Evolutionary conservation across 1,284 basidiomycete genomes (phyloP).

Genomic region (Serendipita sp.): DNA sequence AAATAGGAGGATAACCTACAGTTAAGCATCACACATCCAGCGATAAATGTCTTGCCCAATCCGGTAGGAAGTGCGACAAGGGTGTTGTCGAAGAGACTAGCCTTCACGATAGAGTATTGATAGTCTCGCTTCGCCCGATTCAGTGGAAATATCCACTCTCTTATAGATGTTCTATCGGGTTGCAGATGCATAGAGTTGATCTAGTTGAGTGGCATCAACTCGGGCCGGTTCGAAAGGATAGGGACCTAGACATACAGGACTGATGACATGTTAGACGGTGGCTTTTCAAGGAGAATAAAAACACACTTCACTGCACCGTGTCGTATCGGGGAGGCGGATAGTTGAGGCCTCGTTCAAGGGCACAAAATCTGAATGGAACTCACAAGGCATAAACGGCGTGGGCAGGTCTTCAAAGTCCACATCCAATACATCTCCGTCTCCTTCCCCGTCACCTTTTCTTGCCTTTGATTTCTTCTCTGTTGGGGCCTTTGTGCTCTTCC

Average conservation of each 20-base stretch:
- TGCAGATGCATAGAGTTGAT: constrained; percentile 63
- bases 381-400: constrained; percentile 25
- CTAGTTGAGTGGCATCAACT: constrained; percentile 23
- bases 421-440: constrained; percentile 37
- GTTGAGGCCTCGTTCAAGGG: constrained; percentile 5
- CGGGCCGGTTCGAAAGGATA: constrained; percentile 7
- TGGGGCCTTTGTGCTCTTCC: constrained; percentile 34
- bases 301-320: constrained; percentile 34
- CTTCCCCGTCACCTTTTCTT: constrained; percentile 28
- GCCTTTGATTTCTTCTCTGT: constrained; percentile 33
- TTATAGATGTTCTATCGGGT: constrained; percentile 63
- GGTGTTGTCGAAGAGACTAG: constrained; percentile 84
- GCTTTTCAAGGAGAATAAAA: background rate
- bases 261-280: no score
- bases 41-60: constrained; percentile 96
- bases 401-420: constrained; percentile 17
- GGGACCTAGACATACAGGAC: constrained; percentile 2
- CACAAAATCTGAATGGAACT: constrained; percentile 20
- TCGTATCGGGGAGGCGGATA: background rate
- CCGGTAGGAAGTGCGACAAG: constrained; percentile 93
- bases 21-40: constrained; percentile 91
- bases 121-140: constrained; percentile 85
- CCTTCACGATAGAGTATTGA: constrained; percentile 86
- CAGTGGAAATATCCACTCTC: constrained; percentile 85
- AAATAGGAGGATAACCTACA: constrained; percentile 35